Evolutionary conservation across 805 yeast genomes (phyloP), one percentile per base, ranked within the genome.

Genomic region (Hanseniaspora nectarophila): DNA sequence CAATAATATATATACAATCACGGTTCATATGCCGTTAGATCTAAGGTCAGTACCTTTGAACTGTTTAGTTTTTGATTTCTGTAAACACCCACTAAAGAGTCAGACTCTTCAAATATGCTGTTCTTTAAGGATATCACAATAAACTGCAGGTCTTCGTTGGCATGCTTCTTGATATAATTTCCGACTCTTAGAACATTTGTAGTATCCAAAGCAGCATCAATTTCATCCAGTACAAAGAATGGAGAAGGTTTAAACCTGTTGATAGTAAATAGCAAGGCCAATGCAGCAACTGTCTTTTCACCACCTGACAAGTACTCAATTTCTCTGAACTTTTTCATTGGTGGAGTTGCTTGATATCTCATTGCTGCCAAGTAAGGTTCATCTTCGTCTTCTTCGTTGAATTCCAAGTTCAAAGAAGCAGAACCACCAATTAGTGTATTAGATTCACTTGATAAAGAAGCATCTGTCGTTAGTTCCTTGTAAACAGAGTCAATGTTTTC

Each of bases 141-240:
- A 60, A 90, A 87, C 63, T 92, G 98, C 64, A 86, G 79, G 40
- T 77, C 74, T 1, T 87, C 83, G 24, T 86, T 82, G 2, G 90
- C 80, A 59, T 83, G 80, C 55, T 75, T 76, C 47, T 74, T 74
- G 55, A 92, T 86, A 63, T 89, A 92, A 54, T 78, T 80, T n/a
- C 96, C 96, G 54, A 92, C 81, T 60, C 79, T 78, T 51, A 77
- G 78, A 23, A 92, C 96, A 61, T 92, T 92, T 23, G 86, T 79
- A 55, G 85, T 81, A 66, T 92, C 98, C 54, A 92, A 74, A 0
- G 97, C 97, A 0, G 98, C 97, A 68, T 92, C 98, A n/a, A 92
- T 88, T 67, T 92, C 98, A 65, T 92, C 98, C 40, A 92, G 70
- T 0, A 92, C 95, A 63, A 92, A 90, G 63, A 92, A 92, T 31